phyloP scores from a whole-genome alignment of 768 basidiomycete species.

The Leccinellum rugosiceps region DNA sequence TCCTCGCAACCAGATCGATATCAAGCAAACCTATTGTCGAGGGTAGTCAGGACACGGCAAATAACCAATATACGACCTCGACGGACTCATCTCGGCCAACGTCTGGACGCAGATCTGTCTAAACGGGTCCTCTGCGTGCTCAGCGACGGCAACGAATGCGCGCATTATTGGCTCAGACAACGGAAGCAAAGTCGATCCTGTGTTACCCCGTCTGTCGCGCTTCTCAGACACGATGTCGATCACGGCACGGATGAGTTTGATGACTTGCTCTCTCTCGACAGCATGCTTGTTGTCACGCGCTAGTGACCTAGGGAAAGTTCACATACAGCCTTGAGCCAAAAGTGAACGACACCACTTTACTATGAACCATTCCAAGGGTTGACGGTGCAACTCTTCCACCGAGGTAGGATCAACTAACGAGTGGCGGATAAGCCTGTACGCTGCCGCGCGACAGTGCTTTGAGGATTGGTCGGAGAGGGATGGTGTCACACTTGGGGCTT shows the following conservation, averaged over 20 bases:
- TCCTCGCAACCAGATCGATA: slow-evolving; percentile 72
- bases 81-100: slow-evolving; percentile 82
- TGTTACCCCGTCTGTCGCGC: slow-evolving; percentile 37
- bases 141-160: slow-evolving; percentile 89
- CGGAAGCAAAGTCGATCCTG: slow-evolving; percentile 47
- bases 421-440: slow-evolving; percentile 82
- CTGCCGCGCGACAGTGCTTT: slow-evolving; percentile 72
- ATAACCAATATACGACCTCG: slow-evolving; percentile 3
- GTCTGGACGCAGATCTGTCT: slow-evolving; percentile 80
- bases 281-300: slow-evolving; percentile 80
- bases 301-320: slow-evolving; percentile 55
- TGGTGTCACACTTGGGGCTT: slow-evolving; percentile 63
- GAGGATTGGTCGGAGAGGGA: slow-evolving; percentile 73
- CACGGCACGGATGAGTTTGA: slow-evolving; percentile 83
- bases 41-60: slow-evolving; percentile 6
- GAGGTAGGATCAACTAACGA: slow-evolving; percentile 69
- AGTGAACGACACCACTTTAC: slow-evolving; percentile 59
- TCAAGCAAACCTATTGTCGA: slow-evolving; percentile 73
- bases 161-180: slow-evolving; percentile 78
- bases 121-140: slow-evolving; percentile 89
- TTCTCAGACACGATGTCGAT: slow-evolving; percentile 72
- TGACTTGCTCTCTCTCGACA: slow-evolving; percentile 87
- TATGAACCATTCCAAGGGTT: slow-evolving; percentile 84
- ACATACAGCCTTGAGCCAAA: background rate
- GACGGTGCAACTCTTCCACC: slow-evolving; percentile 58